Base-by-base conservation (phyloP, 306 rosid genomes). In the Trifolium dubium region DNA sequence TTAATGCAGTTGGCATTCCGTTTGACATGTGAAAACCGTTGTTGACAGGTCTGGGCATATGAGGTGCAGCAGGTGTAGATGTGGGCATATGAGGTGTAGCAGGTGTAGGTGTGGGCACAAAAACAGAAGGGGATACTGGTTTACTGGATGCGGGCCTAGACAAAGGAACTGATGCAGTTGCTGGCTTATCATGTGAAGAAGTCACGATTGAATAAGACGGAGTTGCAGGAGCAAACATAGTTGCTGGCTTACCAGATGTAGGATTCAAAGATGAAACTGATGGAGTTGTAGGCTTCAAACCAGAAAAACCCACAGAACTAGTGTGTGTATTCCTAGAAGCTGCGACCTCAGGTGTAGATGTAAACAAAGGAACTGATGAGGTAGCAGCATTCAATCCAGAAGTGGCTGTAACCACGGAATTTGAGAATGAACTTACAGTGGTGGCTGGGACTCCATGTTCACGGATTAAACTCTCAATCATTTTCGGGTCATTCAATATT, bases 401-500 rank as follows among this genome's bases (percentile, higher is more conserved):
- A 32, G 84, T 7, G 44, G 82, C 74, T 41, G 55, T 50, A 5
- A 39, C 65, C 15, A 10, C 15, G 0, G 69, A 19, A 55, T 41
- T 71, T 31, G 77, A 19, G 39, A 83, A 71, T 43, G 81, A 66
- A 70, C 60, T 69, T 69, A 1, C 31, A 23, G 72, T 9, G 32
- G 64, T 29, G 2, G 78, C 73, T 34, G 67, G 70, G 7, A 47
- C 23, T 64, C 63, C 72, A 17, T 15, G 77, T 41, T 80, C 82
- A 32, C 46, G 70, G 69, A 71, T 69, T 83, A 92, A 77, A 53
- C 69, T 79, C 83, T 87, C 85, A 63, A 90, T 80, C 86, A 86
- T 69, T 69, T 78, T 70, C 19, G 92, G 94, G 72, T 92, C 90
- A 8, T 70, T 84, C 23, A 92, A 76, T 75, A 90, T 83, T 71